These are phyloP conservation scores for Pyricularia sp. DNA, from an alignment of 2,329 filamentous ascomycete genomes.

Conservation along the genomic window DNA sequence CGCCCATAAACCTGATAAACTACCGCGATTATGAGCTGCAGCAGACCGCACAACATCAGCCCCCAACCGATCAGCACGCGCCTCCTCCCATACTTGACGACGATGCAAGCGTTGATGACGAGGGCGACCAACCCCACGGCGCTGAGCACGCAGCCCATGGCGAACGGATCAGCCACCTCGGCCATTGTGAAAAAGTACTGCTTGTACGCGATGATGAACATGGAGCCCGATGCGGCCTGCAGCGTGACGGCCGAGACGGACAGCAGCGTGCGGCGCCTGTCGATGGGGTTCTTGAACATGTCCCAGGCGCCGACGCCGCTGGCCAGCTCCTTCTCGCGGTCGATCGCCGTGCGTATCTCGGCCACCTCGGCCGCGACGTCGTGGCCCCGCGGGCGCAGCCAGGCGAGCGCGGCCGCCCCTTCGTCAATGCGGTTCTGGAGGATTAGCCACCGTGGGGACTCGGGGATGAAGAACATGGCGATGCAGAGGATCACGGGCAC, in stretches of 20 bases:
- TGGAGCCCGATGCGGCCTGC: slow-evolving; percentile 29
- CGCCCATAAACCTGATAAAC: slow-evolving; percentile 26
- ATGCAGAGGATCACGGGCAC: slow-evolving; percentile 7
- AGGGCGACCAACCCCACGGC: slow-evolving; percentile 34
- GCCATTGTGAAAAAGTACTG: slow-evolving; percentile 45
- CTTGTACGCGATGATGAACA: slow-evolving; percentile 33
- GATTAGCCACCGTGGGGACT: slow-evolving; percentile 12
- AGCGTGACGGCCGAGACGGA: slow-evolving; percentile 27
- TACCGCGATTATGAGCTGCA: slow-evolving; percentile 36
- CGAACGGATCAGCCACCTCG: slow-evolving; percentile 32
- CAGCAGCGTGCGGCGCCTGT: slow-evolving; percentile 19
- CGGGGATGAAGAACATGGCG: slow-evolving; percentile 6
- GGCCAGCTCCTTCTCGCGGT: slow-evolving; percentile 20
- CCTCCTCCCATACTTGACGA: slow-evolving; percentile 33
- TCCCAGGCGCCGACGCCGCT: slow-evolving; percentile 23
- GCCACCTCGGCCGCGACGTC: slow-evolving; percentile 18
- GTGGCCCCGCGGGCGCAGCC: slow-evolving; percentile 20
- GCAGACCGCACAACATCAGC: slow-evolving; percentile 30
- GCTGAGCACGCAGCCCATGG: slow-evolving; percentile 36
- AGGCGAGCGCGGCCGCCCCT: slow-evolving; percentile 16
- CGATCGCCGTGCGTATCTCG: slow-evolving; percentile 21
- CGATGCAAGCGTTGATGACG: slow-evolving; percentile 31
- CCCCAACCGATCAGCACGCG: slow-evolving; percentile 34
- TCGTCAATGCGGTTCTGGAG: slow-evolving; percentile 7
- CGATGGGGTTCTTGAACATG: slow-evolving; percentile 19